Base-by-base conservation (phyloP, 306 rosid genomes). In the Cyamopsis tetragonoloba region DNA sequence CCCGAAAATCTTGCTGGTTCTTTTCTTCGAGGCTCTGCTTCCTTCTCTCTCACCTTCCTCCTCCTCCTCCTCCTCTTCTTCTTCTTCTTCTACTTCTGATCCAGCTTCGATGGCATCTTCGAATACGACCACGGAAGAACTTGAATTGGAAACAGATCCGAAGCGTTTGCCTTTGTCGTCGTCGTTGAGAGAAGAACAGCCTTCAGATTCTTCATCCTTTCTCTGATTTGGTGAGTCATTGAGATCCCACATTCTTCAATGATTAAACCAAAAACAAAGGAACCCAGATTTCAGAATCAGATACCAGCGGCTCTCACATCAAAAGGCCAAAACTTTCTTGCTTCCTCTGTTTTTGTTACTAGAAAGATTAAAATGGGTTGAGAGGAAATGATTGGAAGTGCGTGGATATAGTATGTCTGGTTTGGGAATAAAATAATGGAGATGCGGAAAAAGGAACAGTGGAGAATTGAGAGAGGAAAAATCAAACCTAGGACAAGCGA, bases 181-280 rank as follows among this genome's bases (percentile, higher is more conserved):
- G 3, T 89, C 91, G 20, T 86, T 91, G 42, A 72, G 81, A 2
- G 96, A 87, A 10, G 89, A 92, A 43, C 82, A 85, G 1, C 82
- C 86, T 48, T 83, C 92, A 6, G 88, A 83, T 77, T 77, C 91
- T 9, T 82, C 76, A 14, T 64, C 85, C 12, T 76, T 66, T 62
- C 84, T 78, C 79, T 38, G 80, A 78, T 84, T 88, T 55, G 98
- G 98, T 27, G 86, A 81, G 78, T 78, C 97, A 64, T 93, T 93
- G 41, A 93, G 99, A 93, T 93, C 97, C 99, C 97, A 93, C 99
- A 93, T 93, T 89, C 77, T 81, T 76, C n/a, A n/a, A 48, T 14
- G 42, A 49, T 6, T 32, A 31, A n/a, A 18, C 35, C 3, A 13
- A 34, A 1, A 15, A 0, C 4, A n/a, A n/a, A 38, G 27, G 23